These are phyloP conservation scores for Salmacisia buchloeana DNA, from an alignment of 1,284 basidiomycete genomes.

Conservation along the genomic window DNA sequence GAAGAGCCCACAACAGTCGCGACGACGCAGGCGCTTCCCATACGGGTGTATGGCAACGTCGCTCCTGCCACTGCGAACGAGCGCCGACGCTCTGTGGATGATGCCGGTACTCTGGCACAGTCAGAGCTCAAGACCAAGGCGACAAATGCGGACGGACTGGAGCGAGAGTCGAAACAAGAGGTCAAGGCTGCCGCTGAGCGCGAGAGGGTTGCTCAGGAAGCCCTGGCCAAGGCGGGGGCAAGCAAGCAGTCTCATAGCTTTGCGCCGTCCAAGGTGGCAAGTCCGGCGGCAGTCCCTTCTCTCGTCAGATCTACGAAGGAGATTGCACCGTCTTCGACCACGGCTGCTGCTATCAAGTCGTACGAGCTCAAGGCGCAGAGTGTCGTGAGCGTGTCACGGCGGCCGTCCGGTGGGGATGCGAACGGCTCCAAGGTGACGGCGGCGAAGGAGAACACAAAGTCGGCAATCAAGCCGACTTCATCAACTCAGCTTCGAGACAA, in stretches of 20 bases:
- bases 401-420: background rate
- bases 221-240: background rate
- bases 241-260: background rate
- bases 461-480: background rate
- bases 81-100: background rate
- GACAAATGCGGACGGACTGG: background rate
- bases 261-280: too few species aligned
- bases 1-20: too few species aligned
- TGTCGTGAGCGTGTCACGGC: background rate
- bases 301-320: too few species aligned
- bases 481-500: background rate
- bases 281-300: too few species aligned
- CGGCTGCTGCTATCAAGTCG: background rate
- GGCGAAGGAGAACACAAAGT: background rate
- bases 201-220: background rate
- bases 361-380: background rate
- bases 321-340: too few species aligned
- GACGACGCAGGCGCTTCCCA: background rate
- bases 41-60: background rate
- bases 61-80: background rate
- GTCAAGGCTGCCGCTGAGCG: background rate
- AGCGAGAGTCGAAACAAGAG: background rate
- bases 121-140: background rate
- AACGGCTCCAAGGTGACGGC: background rate
- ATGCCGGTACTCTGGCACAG: background rate